Percentiles rank a stretch among this genome's conserved stretches.
Conservation (phyloP, 257 asterid species). For the Gentiana macrophylla region DNA sequence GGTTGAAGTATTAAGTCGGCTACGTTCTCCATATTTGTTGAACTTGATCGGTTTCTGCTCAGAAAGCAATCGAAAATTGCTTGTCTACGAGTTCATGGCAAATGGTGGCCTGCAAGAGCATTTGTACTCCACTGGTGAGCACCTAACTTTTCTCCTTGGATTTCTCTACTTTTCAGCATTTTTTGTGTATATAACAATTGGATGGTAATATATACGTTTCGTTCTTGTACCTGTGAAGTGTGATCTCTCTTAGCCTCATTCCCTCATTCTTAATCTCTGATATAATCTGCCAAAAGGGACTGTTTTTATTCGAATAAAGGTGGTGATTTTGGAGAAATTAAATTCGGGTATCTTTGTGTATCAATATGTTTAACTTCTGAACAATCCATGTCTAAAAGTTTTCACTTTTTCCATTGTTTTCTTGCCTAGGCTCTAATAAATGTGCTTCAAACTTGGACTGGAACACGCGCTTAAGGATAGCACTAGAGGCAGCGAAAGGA, state of each 20-base stretch:
- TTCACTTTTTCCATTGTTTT: not conserved
- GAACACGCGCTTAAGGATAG: slow-evolving; percentile 76
- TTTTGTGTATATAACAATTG: not conserved
- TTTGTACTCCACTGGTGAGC: slow-evolving; percentile 64
- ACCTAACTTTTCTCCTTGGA: not conserved
- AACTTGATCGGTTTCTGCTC: slow-evolving; percentile 71
- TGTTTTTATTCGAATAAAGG: no score
- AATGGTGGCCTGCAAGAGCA: slow-evolving; percentile 96
- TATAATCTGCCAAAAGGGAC: no score
- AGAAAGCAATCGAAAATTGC: slow-evolving; percentile 57
- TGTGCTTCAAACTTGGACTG: slow-evolving; percentile 55
- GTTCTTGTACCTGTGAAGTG: no score
- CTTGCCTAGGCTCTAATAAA: slow-evolving; percentile 33
- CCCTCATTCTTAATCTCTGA: no score
- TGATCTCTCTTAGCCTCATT: no score
- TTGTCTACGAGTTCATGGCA: slow-evolving; percentile 91
- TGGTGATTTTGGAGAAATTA: no score
- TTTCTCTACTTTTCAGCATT: not conserved
- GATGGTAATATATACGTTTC: not conserved
- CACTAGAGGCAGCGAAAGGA: slow-evolving; percentile 92
- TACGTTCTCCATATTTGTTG: slow-evolving; percentile 66
- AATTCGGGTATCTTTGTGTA: not conserved
- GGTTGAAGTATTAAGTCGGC: slow-evolving; percentile 76
- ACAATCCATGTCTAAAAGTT: not conserved
- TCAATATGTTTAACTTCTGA: not conserved